phyloP scores from a whole-genome alignment of 768 basidiomycete genomes.

The Mycena crocata region DNA sequence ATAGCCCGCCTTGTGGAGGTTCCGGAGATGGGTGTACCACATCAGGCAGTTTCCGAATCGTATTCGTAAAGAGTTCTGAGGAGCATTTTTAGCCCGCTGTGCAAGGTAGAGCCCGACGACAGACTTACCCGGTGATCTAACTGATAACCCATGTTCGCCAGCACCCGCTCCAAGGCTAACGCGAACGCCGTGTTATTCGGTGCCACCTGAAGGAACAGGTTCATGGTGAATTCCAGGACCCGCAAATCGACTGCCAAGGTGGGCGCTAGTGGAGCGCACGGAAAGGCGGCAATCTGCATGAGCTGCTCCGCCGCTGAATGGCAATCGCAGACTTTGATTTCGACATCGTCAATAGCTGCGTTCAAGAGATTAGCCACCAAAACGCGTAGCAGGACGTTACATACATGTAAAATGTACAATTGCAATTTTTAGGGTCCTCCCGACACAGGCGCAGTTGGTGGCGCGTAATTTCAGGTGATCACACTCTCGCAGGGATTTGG shows the following conservation, averaged over 20 bases:
- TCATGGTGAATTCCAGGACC: constrained; percentile 1
- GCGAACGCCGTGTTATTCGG: constrained; percentile 1
- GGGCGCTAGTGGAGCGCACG: not conserved
- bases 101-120: not conserved
- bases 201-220: not conserved
- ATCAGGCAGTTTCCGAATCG: constrained; percentile 9
- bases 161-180: not conserved
- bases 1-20: not conserved
- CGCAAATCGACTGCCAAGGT: not conserved
- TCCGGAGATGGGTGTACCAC: constrained; percentile 10
- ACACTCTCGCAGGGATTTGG: not conserved
- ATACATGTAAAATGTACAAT: not conserved
- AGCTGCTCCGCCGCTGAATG: not conserved
- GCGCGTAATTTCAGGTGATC: not conserved
- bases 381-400: not conserved
- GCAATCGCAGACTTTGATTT: not conserved
- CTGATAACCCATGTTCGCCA: not conserved
- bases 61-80: constrained; percentile 3
- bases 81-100: not conserved
- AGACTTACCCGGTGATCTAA: not conserved
- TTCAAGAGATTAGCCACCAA: not conserved
- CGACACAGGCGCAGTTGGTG: not conserved
- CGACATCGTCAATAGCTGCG: constrained; percentile 2
- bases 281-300: not conserved
- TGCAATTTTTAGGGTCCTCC: not conserved